Base-by-base conservation (phyloP, 2,329 filamentous ascomycete species). In the Byssothecium circinans region DNA sequence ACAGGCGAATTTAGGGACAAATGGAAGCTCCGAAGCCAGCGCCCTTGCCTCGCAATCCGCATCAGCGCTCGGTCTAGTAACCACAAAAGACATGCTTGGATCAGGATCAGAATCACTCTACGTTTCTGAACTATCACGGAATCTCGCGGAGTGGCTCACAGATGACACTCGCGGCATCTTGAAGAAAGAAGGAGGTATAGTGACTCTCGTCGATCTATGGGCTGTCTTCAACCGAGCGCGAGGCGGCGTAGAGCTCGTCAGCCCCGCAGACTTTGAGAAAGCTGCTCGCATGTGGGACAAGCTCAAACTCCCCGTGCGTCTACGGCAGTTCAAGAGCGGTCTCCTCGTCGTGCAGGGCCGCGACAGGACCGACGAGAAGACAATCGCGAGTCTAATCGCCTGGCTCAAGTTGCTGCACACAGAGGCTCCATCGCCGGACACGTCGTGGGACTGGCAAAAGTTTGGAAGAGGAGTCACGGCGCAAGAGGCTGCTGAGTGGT, bases 161-260 rank as follows among this genome's bases (percentile, higher is more conserved):
- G 69, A 72, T 33, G 69, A 72, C 34, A 69, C 59, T 15, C 60
- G 59, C 23, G 68, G 69, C 6, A 58, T 72, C 12, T 43, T 72
- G 5, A 62, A 53, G 18, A 69, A 48, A 52, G 69, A 69, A 51
- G 69, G 69, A 25, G 69, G 69, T 11, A 72, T 72, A 41, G 65
- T 71, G 61, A 72, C 68, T 0, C 56, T 72, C 2, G 69, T 72
- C 22, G 69, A 72, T 49, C 61, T 72, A 14, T 72, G 69, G 69
- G 69, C 69, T 19, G 84, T 95, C 55, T 97, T 97, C 76, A 99
- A 99, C 71, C 84, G 92, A 27, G 90, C 89, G 23, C 83, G 92
- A 44, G 92, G 92, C 42, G 94, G 92, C 7, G 92, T 99, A 14
- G 94, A 99, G 70, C 82, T 99, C 14, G 88, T 97, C 41, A 95